Evolutionary conservation across 331 rosid genomes (phyloP).

Genomic region (Prunus yedoensis): DNA sequence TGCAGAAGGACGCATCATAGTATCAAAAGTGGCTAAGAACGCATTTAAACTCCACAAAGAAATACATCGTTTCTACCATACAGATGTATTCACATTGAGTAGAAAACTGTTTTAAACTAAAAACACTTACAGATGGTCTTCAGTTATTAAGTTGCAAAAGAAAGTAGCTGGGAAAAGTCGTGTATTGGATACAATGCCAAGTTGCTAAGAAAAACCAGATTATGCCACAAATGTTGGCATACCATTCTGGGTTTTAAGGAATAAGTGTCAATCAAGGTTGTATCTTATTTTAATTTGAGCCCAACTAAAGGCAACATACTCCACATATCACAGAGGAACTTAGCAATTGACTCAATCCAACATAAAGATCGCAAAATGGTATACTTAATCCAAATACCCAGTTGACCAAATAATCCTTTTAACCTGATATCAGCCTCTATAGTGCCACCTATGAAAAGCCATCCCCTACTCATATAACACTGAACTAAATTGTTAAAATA

Average conservation of each 20-base stretch:
- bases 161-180: background rate
- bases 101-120: background rate
- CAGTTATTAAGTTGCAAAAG: background rate
- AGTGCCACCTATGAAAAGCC: background rate
- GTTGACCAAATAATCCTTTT: background rate
- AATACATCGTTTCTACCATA: background rate
- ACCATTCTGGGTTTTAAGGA: background rate
- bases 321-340: background rate
- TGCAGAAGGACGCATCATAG: too few species aligned
- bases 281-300: background rate
- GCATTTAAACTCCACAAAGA: background rate
- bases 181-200: background rate
- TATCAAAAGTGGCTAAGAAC: too few species aligned
- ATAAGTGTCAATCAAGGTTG: background rate
- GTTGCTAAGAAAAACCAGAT: background rate
- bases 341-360: background rate
- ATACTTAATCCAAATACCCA: background rate
- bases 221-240: slow-evolving; percentile 4
- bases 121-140: background rate
- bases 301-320: background rate
- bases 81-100: background rate
- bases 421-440: background rate
- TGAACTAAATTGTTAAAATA: background rate
- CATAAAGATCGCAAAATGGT: background rate
- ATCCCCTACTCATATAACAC: background rate